phyloP scores from a whole-genome alignment of 164 flowering plant species.

The Piper longum region DNA sequence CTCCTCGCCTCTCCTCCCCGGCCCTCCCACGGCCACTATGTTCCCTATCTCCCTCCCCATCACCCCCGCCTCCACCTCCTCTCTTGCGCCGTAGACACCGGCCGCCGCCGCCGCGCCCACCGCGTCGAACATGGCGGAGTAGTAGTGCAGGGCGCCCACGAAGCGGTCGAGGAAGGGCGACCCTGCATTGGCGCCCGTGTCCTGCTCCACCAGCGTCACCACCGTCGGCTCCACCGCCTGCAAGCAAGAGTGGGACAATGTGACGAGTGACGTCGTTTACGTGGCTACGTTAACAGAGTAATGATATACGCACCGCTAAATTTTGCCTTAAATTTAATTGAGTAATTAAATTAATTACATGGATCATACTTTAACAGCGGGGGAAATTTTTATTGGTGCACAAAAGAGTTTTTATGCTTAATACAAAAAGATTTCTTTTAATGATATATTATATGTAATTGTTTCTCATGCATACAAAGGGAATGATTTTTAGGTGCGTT shows the following conservation, averaged over 20 bases:
- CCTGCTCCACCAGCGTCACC: constrained; percentile 56
- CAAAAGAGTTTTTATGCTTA: too few species aligned
- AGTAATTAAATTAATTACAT: too few species aligned
- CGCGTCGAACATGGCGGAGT: constrained; percentile 56
- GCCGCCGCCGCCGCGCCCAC: constrained; percentile 43
- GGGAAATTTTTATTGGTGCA: too few species aligned
- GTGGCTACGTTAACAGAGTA: too few species aligned
- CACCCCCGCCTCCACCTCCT: constrained; percentile 33
- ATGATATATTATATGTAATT: too few species aligned
- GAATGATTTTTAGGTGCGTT: too few species aligned
- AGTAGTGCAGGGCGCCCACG: constrained; percentile 53
- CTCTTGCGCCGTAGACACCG: constrained; percentile 13
- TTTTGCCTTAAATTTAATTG: too few species aligned
- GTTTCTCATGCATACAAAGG: too few species aligned
- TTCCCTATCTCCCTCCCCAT: constrained; percentile 43
- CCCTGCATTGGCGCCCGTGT: constrained; percentile 24
- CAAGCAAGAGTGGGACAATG: constrained; percentile 1
- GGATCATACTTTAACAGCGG: too few species aligned
- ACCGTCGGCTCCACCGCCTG: constrained; percentile 34
- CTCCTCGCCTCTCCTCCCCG: constrained; percentile 61
- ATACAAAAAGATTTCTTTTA: too few species aligned
- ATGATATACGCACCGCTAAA: too few species aligned
- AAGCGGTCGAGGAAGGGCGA: constrained; percentile 49
- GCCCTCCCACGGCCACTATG: constrained; percentile 59
- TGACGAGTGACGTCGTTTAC: too few species aligned